Conservation (phyloP, 768 basidiomycete species). For the Lepiota brunneoincarnata region DNA sequence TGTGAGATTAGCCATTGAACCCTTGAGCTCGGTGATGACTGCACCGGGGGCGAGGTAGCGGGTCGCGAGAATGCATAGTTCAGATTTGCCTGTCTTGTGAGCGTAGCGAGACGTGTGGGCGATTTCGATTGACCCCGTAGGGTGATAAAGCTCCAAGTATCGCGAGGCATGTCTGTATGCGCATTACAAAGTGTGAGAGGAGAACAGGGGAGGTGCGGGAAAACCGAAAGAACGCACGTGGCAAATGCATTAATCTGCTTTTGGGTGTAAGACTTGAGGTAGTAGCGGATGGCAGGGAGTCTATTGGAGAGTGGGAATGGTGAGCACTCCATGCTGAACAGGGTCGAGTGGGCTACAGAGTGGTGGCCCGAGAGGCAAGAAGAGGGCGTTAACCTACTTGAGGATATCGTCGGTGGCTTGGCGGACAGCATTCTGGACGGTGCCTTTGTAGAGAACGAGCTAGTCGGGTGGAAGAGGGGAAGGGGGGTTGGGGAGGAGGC, state of each 20-base stretch:
- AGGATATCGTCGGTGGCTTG: conserved; percentile 79
- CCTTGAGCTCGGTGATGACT: conserved; percentile 84
- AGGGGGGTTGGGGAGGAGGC: conserved; percentile 13
- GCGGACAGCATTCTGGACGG: conserved; percentile 56
- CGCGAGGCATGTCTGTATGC: conserved; percentile 74
- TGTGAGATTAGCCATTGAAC: conserved; percentile 86
- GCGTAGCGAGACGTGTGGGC: conserved; percentile 87
- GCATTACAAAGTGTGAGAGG: conserved; percentile 21
- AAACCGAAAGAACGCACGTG: conserved; percentile 61
- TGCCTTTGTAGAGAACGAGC: conserved; percentile 59
- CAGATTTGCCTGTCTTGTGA: conserved; percentile 84
- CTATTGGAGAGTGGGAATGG: conserved; percentile 35
- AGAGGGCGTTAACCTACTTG: conserved; percentile 53
- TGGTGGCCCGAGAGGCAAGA: conserved; percentile 20
- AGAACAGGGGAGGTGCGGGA: conserved; percentile 22
- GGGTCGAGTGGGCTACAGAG: conserved; percentile 19
- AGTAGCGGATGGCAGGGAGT: conserved; percentile 72
- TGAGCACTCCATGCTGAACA: conserved; percentile 15
- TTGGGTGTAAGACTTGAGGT: conserved; percentile 71
- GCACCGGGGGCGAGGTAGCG: conserved; percentile 62
- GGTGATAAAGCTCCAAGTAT: conserved; percentile 85
- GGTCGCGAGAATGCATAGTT: conserved; percentile 84
- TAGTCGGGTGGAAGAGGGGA: conserved; percentile 26
- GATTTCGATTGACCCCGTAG: conserved; percentile 82
- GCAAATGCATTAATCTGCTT: conserved; percentile 90